Evolutionary conservation across 352 stramenopile species (phyloP), one percentile per base, ranked within the genome.

Genomic region (Globisporangium perplexum): DNA sequence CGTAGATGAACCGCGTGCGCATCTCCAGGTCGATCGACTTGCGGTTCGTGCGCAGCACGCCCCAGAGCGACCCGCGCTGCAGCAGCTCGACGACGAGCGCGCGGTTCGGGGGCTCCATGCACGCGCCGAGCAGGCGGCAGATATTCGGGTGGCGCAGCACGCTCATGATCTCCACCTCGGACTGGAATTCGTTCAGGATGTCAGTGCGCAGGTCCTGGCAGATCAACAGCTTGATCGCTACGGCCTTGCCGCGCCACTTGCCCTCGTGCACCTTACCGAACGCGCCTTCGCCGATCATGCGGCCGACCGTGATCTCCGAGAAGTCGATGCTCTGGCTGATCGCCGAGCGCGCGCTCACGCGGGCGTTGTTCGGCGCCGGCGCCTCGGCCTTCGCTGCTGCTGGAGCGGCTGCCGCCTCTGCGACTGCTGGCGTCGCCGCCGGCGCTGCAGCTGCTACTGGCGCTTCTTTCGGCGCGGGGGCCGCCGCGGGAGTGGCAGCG

Each of bases 91-190:
- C 97, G 14, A 99, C 77, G 11, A 98, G 91, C 11, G 88, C 90
- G n/a, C 92, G 74, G 65, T 98, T 89, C 2, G 90, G 90, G 28
- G 93, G 87, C n/a, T 95, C 74, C 56, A 98, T 83, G 68, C 91
- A 98, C 30, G 91, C 93, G 23, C 93, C 94, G 59, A 98, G 89
- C 57, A 98, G 89, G 3, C 97, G 71, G 62, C 95, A 98, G 57
- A 99, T 97, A 71, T 98, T 98, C 7, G 96, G 95, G 69, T 99
- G 95, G 18, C 77, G 70, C 66, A 98, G 79, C 20, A 86, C 72
- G 36, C 72, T 86, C 77, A 88, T 88, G 55, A 88, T 86, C 64
- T 84, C 72, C 45, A 86, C 69, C 59, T 88, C 77, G 11, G 70
- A 83, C 60, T 85, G 69, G 54, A 88, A 84, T 47, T 88, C 77